Evolutionary conservation across 495 filamentous ascomycete genomes (phyloP).

Genomic region (Penicillium argentinense): DNA sequence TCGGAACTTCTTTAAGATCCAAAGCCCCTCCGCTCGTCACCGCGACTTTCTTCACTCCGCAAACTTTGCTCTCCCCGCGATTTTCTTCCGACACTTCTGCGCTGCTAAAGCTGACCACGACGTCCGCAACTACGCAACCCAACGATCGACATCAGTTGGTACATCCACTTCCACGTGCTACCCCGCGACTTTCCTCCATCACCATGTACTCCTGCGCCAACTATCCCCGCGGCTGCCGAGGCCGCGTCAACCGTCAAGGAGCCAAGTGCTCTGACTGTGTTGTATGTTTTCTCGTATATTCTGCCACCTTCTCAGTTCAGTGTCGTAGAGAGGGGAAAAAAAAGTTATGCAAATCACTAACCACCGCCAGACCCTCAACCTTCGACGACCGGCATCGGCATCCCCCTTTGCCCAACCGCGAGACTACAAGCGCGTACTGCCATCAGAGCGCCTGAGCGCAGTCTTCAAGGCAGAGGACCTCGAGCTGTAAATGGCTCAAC

Average conservation of each 20-base stretch:
- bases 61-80: neutral
- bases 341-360: constrained; percentile 13
- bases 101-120: constrained; percentile 5
- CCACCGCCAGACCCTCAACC: constrained; percentile 34
- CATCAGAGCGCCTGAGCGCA: constrained; percentile 38
- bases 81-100: neutral
- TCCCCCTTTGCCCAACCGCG: constrained; percentile 47
- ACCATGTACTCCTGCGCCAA: constrained; percentile 53
- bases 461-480: constrained; percentile 24
- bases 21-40: neutral
- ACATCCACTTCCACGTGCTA: neutral
- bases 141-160: neutral
- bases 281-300: constrained; percentile 32
- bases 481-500: constrained; percentile 17
- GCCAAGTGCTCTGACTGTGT: constrained; percentile 49
- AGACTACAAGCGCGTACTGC: constrained; percentile 42
- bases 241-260: constrained; percentile 44
- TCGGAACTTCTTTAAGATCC: constrained; percentile 11
- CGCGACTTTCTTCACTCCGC: neutral
- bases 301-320: neutral
- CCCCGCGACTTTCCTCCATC: neutral
- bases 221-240: constrained; percentile 51
- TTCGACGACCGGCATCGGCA: constrained; percentile 42
- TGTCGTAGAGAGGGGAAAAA: neutral
- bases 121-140: neutral